Conservation (phyloP, 2,329 filamentous ascomycete genomes). For the Hymenoscyphus occultus region DNA sequence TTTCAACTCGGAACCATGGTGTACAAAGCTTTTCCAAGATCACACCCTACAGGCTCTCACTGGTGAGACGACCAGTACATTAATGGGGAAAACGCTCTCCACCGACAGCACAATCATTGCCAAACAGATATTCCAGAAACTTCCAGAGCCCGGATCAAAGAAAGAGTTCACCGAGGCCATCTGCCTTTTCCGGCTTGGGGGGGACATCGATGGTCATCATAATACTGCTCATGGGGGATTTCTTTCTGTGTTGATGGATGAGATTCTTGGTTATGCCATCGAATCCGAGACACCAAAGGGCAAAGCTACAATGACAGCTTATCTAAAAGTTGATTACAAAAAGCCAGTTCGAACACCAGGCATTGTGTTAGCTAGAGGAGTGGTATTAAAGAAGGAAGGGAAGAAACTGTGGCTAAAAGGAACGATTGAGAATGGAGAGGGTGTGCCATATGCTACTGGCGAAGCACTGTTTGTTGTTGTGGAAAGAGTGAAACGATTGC, state of each 20-base stretch:
- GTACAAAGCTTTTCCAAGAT: slow-evolving; percentile 21
- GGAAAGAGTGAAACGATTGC: slow-evolving; percentile 12
- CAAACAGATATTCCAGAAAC: slow-evolving; percentile 25
- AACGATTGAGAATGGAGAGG: slow-evolving; percentile 48
- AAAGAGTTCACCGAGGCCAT: slow-evolving; percentile 18
- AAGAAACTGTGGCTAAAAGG: slow-evolving; percentile 52
- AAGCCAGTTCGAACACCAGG: slow-evolving; percentile 50
- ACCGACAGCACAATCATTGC: slow-evolving; percentile 24
- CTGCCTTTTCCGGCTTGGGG: slow-evolving; percentile 41
- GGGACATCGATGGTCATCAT: slow-evolving; percentile 53
- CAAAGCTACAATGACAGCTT: slow-evolving; percentile 43
- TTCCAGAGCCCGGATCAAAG: neutral
- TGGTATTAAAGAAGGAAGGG: slow-evolving; percentile 46
- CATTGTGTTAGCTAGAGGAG: slow-evolving; percentile 46
- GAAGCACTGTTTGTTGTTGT: slow-evolving; percentile 47
- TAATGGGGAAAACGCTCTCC: slow-evolving; percentile 22
- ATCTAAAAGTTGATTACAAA: slow-evolving; percentile 54
- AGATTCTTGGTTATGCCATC: slow-evolving; percentile 41
- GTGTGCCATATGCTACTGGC: slow-evolving; percentile 47
- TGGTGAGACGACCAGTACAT: slow-evolving; percentile 16
- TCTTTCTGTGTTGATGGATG: slow-evolving; percentile 55
- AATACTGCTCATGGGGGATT: slow-evolving; percentile 59
- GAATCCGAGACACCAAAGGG: slow-evolving; percentile 15
- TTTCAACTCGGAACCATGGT: slow-evolving; percentile 23
- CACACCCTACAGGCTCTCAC: slow-evolving; percentile 24